Base-by-base conservation (phyloP, 257 asterid species). In the Anisodus tanguticus region DNA sequence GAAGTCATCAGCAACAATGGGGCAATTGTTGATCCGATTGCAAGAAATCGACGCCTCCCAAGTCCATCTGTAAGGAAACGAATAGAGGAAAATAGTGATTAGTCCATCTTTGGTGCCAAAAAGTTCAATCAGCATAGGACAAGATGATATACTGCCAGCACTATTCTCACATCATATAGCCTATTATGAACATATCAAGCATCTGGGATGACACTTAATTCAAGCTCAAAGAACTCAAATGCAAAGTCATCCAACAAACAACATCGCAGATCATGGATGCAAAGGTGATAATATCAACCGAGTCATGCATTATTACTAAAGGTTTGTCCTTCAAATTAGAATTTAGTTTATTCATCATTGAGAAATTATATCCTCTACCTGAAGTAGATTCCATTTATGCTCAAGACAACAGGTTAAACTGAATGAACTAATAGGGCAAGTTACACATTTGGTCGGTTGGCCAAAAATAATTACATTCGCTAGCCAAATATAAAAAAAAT, bases 21-120 rank as follows among this genome's bases (percentile, higher is more conserved):
- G 79, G 87, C 86, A 84, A 88, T 62, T 41, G 91, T 85, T 82
- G 91, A 87, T 85, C 98, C 97, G 79, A 89, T 11, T 45, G 95
- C 92, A 64, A 94, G 90, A 87, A 93, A 88, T 66, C 90, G 90
- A 79, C 95, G 97, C 53, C 99, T 86, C 74, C 96, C 94, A 60
- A 85, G 83, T 84, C 79, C 80, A 87, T 92, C 94, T 94, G 94
- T 49, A 88, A 53, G 82, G 54, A 53, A 68, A 69, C 45, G 41
- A 10, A 72, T 69, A 84, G 31, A 76, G 63, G 63, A 76, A 11
- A 22, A 51, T 49, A 76, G 81, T 76, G 13, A 76, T 13, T 49
- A 15, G 45, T 51, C 81, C 45, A 6, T 1, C 4, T 51, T 76
- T 49, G 45, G 63, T 51, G 43, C 45, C 43, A 12, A 51, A 19